These are phyloP conservation scores for Didymella segeticola DNA, from an alignment of 2,329 filamentous ascomycete genomes.

Conservation along the genomic window DNA sequence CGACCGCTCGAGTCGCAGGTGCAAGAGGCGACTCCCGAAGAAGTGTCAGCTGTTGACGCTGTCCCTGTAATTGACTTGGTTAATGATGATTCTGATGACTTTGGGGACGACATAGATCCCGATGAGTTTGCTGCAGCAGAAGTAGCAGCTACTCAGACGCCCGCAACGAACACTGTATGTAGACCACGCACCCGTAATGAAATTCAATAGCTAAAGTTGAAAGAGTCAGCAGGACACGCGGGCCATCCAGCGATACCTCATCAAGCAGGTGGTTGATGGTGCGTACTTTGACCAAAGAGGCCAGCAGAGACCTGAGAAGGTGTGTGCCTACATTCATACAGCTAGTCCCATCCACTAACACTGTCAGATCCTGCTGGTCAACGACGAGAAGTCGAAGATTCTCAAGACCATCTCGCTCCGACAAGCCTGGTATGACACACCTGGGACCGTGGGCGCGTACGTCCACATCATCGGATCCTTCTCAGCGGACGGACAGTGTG, in stretches of 20 bases:
- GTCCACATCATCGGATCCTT: constrained; percentile 88
- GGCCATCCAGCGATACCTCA: constrained; percentile 85
- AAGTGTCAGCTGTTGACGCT: not conserved
- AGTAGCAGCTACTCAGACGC: constrained; percentile 73
- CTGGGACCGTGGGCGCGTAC: constrained; percentile 74
- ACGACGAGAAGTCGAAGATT: constrained; percentile 74
- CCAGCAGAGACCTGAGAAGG: constrained; percentile 72
- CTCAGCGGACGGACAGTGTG: constrained; percentile 71
- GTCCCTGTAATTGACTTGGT: constrained; percentile 33
- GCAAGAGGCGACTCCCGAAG: constrained; percentile 8
- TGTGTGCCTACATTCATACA: constrained; percentile 44
- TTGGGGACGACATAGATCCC: constrained; percentile 75
- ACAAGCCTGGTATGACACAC: constrained; percentile 85
- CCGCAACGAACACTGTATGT: constrained; percentile 60
- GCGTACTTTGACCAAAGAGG: constrained; percentile 71
- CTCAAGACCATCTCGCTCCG: constrained; percentile 76
- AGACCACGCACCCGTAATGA: constrained; percentile 35
- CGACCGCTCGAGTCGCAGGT: constrained; percentile 38
- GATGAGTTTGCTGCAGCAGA: constrained; percentile 72
- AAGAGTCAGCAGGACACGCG: constrained; percentile 72
- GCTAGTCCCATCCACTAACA: constrained; percentile 25
- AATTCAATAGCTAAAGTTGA: constrained; percentile 65
- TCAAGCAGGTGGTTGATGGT: constrained; percentile 75
- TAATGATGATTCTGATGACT: constrained; percentile 65
- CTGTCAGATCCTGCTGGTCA: constrained; percentile 77